These are phyloP conservation scores for Pseudoneurospora amorphoporcata DNA, from an alignment of 495 filamentous ascomycete species.

Conservation along the genomic window DNA sequence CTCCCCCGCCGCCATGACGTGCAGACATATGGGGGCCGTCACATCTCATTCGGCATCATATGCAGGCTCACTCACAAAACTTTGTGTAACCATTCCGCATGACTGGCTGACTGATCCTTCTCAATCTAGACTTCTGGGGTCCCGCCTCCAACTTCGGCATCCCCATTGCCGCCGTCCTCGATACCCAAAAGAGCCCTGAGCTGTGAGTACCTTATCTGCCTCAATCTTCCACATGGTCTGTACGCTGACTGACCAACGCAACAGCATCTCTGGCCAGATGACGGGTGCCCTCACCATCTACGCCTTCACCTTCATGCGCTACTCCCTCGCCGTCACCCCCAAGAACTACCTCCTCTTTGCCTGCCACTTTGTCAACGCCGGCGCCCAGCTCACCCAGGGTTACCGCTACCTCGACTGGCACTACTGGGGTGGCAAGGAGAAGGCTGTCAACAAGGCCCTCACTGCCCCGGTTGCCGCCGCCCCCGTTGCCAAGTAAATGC, in stretches of 20 bases:
- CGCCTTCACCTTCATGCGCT: constrained; percentile 90
- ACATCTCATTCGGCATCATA: not conserved
- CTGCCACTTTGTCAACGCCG: constrained; percentile 75
- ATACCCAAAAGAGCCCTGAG: constrained; percentile 85
- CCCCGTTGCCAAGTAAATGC: not conserved
- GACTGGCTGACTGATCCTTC: not conserved
- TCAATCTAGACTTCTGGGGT: constrained; percentile 80
- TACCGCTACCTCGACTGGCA: constrained; percentile 61
- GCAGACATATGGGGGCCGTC: not conserved
- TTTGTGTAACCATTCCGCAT: not conserved
- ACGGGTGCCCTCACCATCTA: constrained; percentile 74
- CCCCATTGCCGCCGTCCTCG: constrained; percentile 81
- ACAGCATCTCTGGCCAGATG: constrained; percentile 87
- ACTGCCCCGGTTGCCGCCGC: not conserved
- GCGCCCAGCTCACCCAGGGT: constrained; percentile 62
- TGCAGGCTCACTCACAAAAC: not conserved
- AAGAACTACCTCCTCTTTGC: constrained; percentile 90
- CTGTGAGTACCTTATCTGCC: constrained; percentile 60
- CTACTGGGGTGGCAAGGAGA: constrained; percentile 37
- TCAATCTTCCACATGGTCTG: no score
- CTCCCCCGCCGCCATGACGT: not conserved
- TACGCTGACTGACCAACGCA: not conserved
- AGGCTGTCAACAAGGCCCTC: constrained; percentile 3
- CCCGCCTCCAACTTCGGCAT: constrained; percentile 94
- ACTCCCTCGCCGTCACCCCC: constrained; percentile 80